These are phyloP conservation scores for Agaricus blazei DNA, from an alignment of 768 basidiomycete species.

Conservation along the genomic window DNA sequence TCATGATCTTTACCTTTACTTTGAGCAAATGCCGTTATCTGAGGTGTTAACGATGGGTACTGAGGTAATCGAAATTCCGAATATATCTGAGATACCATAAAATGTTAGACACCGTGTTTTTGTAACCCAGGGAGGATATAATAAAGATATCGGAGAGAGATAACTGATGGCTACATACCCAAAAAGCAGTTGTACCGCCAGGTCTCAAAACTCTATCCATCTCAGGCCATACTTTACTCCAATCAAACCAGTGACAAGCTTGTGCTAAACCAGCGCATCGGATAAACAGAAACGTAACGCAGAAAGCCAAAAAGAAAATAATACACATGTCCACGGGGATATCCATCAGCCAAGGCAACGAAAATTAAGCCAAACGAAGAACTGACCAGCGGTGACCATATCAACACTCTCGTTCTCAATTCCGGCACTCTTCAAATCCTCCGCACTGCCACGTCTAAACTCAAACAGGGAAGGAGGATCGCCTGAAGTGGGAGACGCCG, in stretches of 20 bases:
- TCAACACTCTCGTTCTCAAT: constrained; percentile 51
- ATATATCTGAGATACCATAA: constrained; percentile 36
- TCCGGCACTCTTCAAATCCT: constrained; percentile 45
- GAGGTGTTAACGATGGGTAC: constrained; percentile 51
- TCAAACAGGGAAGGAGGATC: constrained; percentile 12
- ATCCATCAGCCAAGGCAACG: not conserved
- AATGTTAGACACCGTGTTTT: not conserved
- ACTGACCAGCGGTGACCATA: constrained; percentile 59
- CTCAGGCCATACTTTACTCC: constrained; percentile 67
- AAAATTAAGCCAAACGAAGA: not conserved
- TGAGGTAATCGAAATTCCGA: constrained; percentile 68
- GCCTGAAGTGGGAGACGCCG: not conserved
- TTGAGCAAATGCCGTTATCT: constrained; percentile 61
- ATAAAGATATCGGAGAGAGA: too few relatives aligned
- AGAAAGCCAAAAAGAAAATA: not conserved
- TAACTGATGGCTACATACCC: constrained; percentile 39
- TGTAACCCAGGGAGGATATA: too few relatives aligned
- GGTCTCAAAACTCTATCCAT: constrained; percentile 51
- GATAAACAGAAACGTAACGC: not conserved
- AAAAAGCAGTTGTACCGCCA: constrained; percentile 67
- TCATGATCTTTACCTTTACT: constrained; percentile 36
- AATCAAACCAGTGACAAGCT: constrained; percentile 82
- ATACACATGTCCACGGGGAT: not conserved
- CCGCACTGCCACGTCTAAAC: constrained; percentile 39
- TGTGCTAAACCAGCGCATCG: constrained; percentile 42